phyloP scores from a whole-genome alignment of 208 protist genomes.

The Trypanosoma conorhini region DNA sequence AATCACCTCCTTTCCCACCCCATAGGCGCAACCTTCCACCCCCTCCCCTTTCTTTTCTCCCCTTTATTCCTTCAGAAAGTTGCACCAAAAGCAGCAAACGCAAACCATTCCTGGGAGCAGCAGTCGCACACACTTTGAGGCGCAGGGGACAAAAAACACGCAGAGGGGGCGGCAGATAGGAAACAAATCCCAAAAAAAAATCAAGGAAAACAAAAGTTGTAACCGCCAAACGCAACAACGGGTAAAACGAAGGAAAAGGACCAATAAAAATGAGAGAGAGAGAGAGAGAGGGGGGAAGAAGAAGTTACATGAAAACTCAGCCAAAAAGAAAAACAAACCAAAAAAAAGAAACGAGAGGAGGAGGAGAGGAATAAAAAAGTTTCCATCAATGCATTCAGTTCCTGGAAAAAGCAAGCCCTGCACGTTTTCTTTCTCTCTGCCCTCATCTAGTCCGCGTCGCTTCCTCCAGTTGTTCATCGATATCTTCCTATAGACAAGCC shows the following conservation, averaged over 20 bases:
- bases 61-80: no score
- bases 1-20: neutral
- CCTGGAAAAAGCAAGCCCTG: neutral
- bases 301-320: neutral
- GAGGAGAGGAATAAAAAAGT: neutral
- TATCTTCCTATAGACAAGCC: neutral
- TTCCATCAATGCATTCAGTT: neutral
- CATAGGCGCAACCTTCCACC: neutral
- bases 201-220: no score
- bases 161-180: neutral
- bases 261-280: conserved; percentile 20
- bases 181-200: no score
- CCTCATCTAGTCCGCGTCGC: neutral
- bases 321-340: neutral
- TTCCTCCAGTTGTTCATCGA: neutral
- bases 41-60: neutral
- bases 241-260: neutral
- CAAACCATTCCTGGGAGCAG: neutral
- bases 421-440: neutral
- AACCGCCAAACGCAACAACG: neutral
- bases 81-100: neutral
- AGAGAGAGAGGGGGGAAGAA: neutral
- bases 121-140: neutral
- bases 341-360: conserved; percentile 1
- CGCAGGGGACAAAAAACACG: neutral